Evolutionary conservation across 2,329 filamentous ascomycete species (phyloP).

Genomic region (Pestalotiopsis fici): DNA sequence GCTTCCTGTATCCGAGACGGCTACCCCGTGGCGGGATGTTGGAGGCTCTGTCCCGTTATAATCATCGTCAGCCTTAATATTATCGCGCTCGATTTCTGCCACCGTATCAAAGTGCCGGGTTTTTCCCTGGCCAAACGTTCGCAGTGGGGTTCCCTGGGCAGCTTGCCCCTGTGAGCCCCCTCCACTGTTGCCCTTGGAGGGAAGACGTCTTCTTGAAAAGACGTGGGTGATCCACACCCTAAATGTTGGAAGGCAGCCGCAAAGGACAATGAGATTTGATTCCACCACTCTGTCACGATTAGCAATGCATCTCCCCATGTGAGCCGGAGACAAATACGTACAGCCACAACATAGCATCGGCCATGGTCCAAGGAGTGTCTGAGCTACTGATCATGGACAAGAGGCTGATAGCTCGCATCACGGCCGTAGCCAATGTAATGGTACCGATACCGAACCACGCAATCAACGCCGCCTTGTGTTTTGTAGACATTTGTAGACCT

Average conservation of each 20-base stretch:
- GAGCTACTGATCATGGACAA: conserved; percentile 4
- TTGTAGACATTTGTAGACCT: conserved; percentile 1
- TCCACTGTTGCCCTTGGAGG: background rate
- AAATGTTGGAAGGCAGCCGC: conserved; percentile 12
- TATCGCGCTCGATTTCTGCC: background rate
- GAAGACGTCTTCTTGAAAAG: background rate
- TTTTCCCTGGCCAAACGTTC: background rate
- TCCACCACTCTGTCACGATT: too few species aligned
- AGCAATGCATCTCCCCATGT: too few species aligned
- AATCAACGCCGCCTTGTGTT: conserved; percentile 37
- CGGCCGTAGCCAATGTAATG: conserved; percentile 19
- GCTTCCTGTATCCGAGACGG: background rate
- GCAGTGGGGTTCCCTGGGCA: background rate
- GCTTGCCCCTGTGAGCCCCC: background rate
- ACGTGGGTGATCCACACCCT: conserved; percentile 50
- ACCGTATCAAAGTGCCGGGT: background rate
- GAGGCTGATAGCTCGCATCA: conserved; percentile 11
- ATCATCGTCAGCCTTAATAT: background rate
- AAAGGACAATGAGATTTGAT: conserved; percentile 13
- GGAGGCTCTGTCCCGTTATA: background rate
- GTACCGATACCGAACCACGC: conserved; percentile 44
- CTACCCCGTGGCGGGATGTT: background rate
- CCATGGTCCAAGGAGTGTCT: conserved; percentile 11
- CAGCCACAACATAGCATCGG: conserved; percentile 12
- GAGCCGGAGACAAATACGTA: too few species aligned